A percentile compares a stretch with the other conserved stretches of the same genome.
phyloP scores from a whole-genome alignment of 1,139 yeast species.

The Candida tetrigidarum region DNA sequence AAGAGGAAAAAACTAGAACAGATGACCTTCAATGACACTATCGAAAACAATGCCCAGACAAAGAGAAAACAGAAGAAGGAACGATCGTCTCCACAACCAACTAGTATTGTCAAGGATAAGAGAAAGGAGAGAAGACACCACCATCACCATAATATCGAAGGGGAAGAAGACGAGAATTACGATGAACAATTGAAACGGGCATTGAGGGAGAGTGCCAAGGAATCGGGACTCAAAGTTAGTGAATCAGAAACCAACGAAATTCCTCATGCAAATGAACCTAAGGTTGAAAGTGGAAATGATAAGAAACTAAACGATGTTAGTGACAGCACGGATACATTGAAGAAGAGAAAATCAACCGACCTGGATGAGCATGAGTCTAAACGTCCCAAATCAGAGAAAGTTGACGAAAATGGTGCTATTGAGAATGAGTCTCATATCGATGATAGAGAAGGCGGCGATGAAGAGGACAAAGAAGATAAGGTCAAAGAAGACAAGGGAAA shows the following conservation, averaged over 20 bases:
- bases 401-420: neutral
- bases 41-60: neutral
- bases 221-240: slow-evolving; percentile 21
- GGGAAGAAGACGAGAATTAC: slow-evolving; percentile 52
- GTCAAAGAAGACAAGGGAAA: too few species aligned
- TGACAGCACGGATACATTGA: neutral
- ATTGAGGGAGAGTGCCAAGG: slow-evolving; percentile 69
- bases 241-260: slow-evolving; percentile 9
- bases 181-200: slow-evolving; percentile 74
- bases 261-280: neutral
- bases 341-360: neutral
- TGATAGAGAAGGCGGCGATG: neutral
- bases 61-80: slow-evolving; percentile 4
- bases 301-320: neutral
- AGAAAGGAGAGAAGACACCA: slow-evolving; percentile 80
- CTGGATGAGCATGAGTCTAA: neutral
- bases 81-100: neutral
- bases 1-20: slow-evolving; percentile 51
- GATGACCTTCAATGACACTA: slow-evolving; percentile 7
- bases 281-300: neutral
- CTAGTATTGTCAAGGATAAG: slow-evolving; percentile 57
- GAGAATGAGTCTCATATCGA: neutral
- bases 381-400: slow-evolving; percentile 1
- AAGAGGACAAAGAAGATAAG: too few species aligned
- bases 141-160: slow-evolving; percentile 7